Percentiles rank a stretch among this genome's conserved stretches.
phyloP scores from a whole-genome alignment of 169 alveolate genomes.

The Babesia bigemina region DNA sequence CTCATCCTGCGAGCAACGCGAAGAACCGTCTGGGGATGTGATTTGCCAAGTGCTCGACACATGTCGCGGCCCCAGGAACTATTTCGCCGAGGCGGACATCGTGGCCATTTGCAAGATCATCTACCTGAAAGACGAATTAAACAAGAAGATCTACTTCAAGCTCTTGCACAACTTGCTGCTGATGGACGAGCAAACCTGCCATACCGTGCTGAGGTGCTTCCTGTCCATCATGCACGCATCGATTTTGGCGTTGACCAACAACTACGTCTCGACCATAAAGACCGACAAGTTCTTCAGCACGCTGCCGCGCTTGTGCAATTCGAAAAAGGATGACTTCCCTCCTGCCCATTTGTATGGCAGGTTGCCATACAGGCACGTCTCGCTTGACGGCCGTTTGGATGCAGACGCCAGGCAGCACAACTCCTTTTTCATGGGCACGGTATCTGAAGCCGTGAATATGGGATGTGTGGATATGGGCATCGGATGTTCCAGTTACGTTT shows the following conservation, averaged over 20 bases:
- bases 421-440: slow-evolving; percentile 18
- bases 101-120: slow-evolving; percentile 74
- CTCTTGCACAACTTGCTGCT: slow-evolving; percentile 62
- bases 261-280: slow-evolving; percentile 26
- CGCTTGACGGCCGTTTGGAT: slow-evolving; percentile 11
- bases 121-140: slow-evolving; percentile 75
- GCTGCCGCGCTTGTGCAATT: slow-evolving; percentile 20
- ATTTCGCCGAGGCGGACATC: slow-evolving; percentile 60
- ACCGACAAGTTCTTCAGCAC: slow-evolving; percentile 39
- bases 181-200: slow-evolving; percentile 51
- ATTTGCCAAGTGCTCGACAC: slow-evolving; percentile 28
- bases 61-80: slow-evolving; percentile 62
- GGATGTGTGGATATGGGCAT: slow-evolving; percentile 45
- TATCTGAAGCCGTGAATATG: slow-evolving; percentile 31
- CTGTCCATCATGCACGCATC: slow-evolving; percentile 71
- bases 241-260: slow-evolving; percentile 61
- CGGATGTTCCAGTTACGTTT: slow-evolving; percentile 62
- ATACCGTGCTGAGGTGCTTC: slow-evolving; percentile 60
- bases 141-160: slow-evolving; percentile 73
- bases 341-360: slow-evolving; percentile 29
- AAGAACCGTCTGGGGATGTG: slow-evolving; percentile 15
- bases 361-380: slow-evolving; percentile 21
- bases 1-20: slow-evolving; percentile 54
- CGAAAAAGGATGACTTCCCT: slow-evolving; percentile 27
- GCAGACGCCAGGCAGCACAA: background rate